Base-by-base conservation (phyloP, 306 rosid species). In the Fragaria ananassa region DNA sequence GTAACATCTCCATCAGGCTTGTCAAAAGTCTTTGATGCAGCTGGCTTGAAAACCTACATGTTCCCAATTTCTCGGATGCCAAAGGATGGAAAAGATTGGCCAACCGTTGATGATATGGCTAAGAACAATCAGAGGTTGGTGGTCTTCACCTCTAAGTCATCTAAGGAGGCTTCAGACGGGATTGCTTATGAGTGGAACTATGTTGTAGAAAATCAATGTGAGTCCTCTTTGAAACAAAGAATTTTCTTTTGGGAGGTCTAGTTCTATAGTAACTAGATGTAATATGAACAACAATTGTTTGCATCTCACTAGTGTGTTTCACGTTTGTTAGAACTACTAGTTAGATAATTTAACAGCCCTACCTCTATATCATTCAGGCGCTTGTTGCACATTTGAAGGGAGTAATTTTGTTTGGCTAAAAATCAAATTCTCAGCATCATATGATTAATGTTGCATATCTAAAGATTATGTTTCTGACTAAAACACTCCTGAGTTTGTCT, bases 161-260 rank as follows among this genome's bases (percentile, higher is more conserved):
- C 82, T 66, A 95, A 95, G 86, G 97, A 95, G 81, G 88, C 89
- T 21, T 84, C 97, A 1, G 98, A 95, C 13, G 97, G 93, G 62
- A 89, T 95, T 56, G 97, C 98, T 78, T 89, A 75, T 44, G 82
- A 83, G 81, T 95, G 98, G 98, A 86, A 70, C 39, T 89, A 95
- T 62, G 81, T 87, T n/a, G 96, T 95, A 8, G 98, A 95, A 90
- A 95, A 83, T 79, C 93, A 92, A 56, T 95, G 98, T 92, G 66
- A 86, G 98, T 76, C 53, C 41, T 71, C 1, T 46, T 68, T 68
- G 5, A 0, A 47, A 47, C 18, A 47, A 47, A 14, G 51, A 47
- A 47, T 47, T 47, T 47, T 47, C 5, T 25, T 5, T 74, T 58
- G 27, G 3, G 15, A n/a, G 66, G 39, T 31, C 34, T 39, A 17